Percentiles rank a stretch among this genome's conserved stretches.
Evolutionary conservation across 1,139 yeast species (phyloP).

Genomic region (Blastobotrys raffinosifermentans): DNA sequence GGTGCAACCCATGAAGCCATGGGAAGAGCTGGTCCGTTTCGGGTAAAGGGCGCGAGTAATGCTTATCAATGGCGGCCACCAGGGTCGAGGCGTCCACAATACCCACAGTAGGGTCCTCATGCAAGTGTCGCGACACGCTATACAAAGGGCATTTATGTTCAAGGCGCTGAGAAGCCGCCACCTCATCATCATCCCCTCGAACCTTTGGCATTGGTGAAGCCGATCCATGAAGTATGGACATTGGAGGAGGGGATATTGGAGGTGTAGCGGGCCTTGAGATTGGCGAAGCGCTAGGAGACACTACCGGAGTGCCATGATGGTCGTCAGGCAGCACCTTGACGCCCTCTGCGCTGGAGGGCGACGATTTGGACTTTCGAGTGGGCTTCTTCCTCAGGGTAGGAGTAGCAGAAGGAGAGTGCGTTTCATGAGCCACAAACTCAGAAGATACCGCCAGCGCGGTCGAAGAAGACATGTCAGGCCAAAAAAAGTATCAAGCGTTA

Average conservation of each 20-base stretch:
- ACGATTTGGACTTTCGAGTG: neutral
- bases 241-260: slow-evolving; percentile 1
- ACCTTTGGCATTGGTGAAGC: too few species aligned
- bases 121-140: too few species aligned
- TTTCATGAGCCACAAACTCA: slow-evolving; percentile 3
- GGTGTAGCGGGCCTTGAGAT: neutral
- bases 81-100: slow-evolving; percentile 26
- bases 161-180: too few species aligned
- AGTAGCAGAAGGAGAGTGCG: neutral
- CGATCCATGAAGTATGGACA: too few species aligned
- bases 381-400: neutral
- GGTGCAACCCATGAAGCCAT: slow-evolving; percentile 71
- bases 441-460: slow-evolving; percentile 1
- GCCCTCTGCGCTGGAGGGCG: too few species aligned
- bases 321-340: too few species aligned
- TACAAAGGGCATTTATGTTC: too few species aligned
- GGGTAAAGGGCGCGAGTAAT: slow-evolving; percentile 49
- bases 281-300: too few species aligned
- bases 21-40: slow-evolving; percentile 71
- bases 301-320: too few species aligned
- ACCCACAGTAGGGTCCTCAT: slow-evolving; percentile 16
- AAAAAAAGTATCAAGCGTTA: too few species aligned
- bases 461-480: neutral
- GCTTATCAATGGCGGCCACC: slow-evolving; percentile 27
- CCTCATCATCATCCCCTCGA: too few species aligned